phyloP scores from a whole-genome alignment of 2,329 filamentous ascomycete species.

The Neophaeococcomyces aloes region DNA sequence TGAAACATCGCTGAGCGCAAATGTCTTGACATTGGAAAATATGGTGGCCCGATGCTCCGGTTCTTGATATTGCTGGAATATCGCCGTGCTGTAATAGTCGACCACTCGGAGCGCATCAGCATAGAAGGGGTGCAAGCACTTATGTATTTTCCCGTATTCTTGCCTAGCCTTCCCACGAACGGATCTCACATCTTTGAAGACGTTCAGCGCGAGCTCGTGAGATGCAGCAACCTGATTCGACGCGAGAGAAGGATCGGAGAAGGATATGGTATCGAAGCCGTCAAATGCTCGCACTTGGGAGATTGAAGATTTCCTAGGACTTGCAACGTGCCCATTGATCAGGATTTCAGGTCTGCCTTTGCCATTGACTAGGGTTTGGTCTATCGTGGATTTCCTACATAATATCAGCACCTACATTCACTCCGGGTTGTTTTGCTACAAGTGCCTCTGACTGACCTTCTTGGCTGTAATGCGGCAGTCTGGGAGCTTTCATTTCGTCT shows the following conservation, averaged over 20 bases:
- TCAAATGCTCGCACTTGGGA: conserved; percentile 4
- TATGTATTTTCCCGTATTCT: conserved; percentile 85
- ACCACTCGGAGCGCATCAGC: conserved; percentile 62
- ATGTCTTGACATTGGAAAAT: conserved; percentile 67
- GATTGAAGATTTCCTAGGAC: not conserved
- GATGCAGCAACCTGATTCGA: not conserved
- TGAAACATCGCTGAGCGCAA: conserved; percentile 70
- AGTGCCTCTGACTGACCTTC: not conserved
- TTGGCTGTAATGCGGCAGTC: not conserved
- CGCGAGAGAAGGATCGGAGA: conserved; percentile 7
- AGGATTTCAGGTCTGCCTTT: conserved; percentile 20
- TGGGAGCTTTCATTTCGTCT: conserved; percentile 38
- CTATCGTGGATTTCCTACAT: conserved; percentile 17
- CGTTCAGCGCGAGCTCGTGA: conserved; percentile 50
- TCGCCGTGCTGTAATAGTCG: conserved; percentile 55
- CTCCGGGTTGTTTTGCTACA: too few relatives aligned
- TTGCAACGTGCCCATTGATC: conserved; percentile 10
- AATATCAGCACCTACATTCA: too few relatives aligned
- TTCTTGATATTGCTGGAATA: conserved; percentile 79
- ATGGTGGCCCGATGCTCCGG: conserved; percentile 87
- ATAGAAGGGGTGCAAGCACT: conserved; percentile 81
- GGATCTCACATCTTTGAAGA: conserved; percentile 62
- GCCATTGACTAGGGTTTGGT: conserved; percentile 18
- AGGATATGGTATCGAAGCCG: conserved; percentile 14
- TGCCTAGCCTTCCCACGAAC: conserved; percentile 74